Base-by-base conservation (phyloP, 257 asterid genomes). In the Penstemon newberryi region DNA sequence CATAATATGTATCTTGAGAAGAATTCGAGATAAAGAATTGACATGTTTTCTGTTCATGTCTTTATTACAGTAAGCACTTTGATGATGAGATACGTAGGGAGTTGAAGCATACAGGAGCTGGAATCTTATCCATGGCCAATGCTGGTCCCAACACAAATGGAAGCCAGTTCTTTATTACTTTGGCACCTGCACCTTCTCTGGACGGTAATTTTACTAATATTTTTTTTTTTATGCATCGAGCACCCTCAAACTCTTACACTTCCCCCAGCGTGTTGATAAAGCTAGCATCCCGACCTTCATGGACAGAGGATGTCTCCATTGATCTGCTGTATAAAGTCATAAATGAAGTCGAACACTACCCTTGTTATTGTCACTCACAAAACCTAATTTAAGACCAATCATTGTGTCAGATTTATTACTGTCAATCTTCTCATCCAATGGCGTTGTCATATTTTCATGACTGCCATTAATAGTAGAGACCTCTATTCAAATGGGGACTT, bases 61-160 rank as follows among this genome's bases (percentile, higher is more conserved):
- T 13, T 54, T 54, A 51, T 71, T 77, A 83, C 87, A 92, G 98
- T 53, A 78, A 89, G 63, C 95, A 91, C 81, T 94, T 91, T 77
- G 99, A 91, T 2, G 99, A 94, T 57, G 99, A 94, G 87, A 85
- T 89, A 57, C 81, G 66, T 54, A 81, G 86, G 70, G 88, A 91
- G 76, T 78, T 94, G 77, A 94, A 94, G 86, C 97, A 94, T 75
- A 91, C 99, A 0, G 99, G 99, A 66, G 99, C 97, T 67, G 99
- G 99, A 51, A 86, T 94, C 77, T 46, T 94, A 79, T 94, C 96
- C 76, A 91, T 91, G 99, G 99, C 99, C 19, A 91, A 91, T 87
- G 99, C 99, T 62, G 99, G 99, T 66, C 96, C 99, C 8, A 86
- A 94, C 77, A 89, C 99, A 15, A 94, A 94, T 66, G 99, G 99